A percentile compares a stretch with the other conserved stretches of the same genome.
These are phyloP conservation scores for Rosa persica DNA, from an alignment of 306 rosid genomes.

Conservation along the genomic window DNA sequence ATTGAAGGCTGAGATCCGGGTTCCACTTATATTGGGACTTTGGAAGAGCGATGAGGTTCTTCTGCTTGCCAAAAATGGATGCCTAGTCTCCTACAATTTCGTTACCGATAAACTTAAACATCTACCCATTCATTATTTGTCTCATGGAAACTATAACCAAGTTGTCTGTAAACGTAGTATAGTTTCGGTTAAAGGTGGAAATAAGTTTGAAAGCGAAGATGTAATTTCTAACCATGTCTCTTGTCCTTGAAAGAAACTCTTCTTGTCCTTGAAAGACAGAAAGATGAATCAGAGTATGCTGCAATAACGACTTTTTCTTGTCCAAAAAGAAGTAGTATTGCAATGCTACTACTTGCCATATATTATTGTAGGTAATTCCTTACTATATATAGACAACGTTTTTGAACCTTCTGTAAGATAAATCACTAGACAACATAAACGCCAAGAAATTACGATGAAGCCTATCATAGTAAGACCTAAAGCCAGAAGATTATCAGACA, in stretches of 20 bases:
- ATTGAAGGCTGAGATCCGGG: neutral
- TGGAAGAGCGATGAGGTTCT: neutral
- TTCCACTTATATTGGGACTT: neutral
- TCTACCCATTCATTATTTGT: neutral
- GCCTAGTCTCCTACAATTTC: neutral
- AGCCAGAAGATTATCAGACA: too few relatives aligned
- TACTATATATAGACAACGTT: too few relatives aligned
- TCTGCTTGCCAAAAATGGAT: neutral
- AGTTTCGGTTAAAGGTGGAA: neutral
- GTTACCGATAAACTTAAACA: neutral
- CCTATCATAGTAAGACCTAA: too few relatives aligned
- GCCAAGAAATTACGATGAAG: too few relatives aligned
- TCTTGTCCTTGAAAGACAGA: neutral
- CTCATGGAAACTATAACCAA: constrained; percentile 1
- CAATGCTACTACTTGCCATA: too few relatives aligned
- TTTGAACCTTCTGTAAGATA: too few relatives aligned
- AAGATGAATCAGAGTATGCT: too few relatives aligned
- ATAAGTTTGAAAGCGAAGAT: neutral
- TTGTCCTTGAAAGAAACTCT: neutral
- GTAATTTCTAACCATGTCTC: neutral
- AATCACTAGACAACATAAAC: too few relatives aligned
- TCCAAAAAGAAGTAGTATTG: too few relatives aligned
- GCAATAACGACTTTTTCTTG: too few relatives aligned
- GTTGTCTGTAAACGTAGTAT: neutral
- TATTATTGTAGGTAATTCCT: too few relatives aligned